These are phyloP conservation scores for Podaxis sp. DNA, from an alignment of 768 basidiomycete species.

Conservation along the genomic window DNA sequence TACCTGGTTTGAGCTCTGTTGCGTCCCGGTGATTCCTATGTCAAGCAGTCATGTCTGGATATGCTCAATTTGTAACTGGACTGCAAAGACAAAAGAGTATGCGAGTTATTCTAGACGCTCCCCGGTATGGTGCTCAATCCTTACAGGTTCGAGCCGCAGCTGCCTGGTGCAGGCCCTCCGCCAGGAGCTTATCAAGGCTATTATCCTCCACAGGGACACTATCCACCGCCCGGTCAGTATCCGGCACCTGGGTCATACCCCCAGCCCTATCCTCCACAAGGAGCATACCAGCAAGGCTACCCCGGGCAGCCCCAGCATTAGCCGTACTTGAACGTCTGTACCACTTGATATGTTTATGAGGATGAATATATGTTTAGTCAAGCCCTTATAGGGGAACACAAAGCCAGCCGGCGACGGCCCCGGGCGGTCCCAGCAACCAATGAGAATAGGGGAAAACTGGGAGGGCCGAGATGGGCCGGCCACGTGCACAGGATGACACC, in stretches of 20 bases:
- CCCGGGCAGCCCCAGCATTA: neutral
- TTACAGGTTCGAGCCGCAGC: constrained; percentile 26
- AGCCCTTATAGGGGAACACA: neutral
- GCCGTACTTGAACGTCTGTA: neutral
- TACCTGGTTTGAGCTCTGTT: constrained; percentile 68
- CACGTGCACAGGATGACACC: constrained; percentile 31
- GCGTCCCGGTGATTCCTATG: constrained; percentile 65
- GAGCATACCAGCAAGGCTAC: constrained; percentile 9
- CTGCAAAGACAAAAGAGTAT: constrained; percentile 40
- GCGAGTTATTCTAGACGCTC: constrained; percentile 36
- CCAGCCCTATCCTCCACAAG: constrained; percentile 7
- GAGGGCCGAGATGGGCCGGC: constrained; percentile 11
- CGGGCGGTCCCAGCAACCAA: neutral
- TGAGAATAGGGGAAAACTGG: constrained; percentile 6
- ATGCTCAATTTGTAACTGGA: constrained; percentile 67
- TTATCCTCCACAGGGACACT: constrained; percentile 14
- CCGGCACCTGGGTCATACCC: neutral
- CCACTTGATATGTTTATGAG: too few relatives aligned
- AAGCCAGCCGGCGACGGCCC: constrained; percentile 1
- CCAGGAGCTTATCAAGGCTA: constrained; percentile 12
- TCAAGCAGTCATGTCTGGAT: constrained; percentile 59
- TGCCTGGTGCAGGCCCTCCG: constrained; percentile 1
- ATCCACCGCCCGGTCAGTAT: neutral
- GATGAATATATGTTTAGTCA: neutral
- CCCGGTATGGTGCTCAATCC: neutral